These are phyloP conservation scores for Tagetes patula DNA, from an alignment of 129 eudicot genomes.

Conservation along the genomic window DNA sequence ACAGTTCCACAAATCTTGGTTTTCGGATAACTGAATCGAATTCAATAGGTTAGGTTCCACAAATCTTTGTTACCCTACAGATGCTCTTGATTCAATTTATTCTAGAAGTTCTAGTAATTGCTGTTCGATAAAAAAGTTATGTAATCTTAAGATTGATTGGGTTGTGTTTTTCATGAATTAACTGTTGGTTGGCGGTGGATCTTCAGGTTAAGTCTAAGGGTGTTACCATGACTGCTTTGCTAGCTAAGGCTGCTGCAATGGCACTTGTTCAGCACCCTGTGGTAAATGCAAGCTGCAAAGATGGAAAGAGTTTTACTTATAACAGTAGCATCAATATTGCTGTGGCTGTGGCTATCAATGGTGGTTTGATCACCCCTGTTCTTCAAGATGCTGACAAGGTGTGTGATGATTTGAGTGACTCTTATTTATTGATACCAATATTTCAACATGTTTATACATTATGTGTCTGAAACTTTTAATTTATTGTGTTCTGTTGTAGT, in stretches of 20 bases:
- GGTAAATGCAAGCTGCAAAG: slow-evolving; percentile 85
- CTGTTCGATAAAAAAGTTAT: background rate
- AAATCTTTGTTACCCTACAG: too few species aligned
- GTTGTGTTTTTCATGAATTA: background rate
- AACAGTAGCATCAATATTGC: slow-evolving; percentile 83
- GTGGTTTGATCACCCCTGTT: slow-evolving; percentile 95
- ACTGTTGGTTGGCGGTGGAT: slow-evolving; percentile 22
- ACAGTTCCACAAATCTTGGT: too few species aligned
- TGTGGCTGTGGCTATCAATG: slow-evolving; percentile 89
- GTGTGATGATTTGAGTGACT: background rate
- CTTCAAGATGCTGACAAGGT: slow-evolving; percentile 97
- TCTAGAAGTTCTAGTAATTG: too few species aligned
- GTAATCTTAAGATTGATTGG: slow-evolving; percentile 2
- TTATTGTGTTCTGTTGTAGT: slow-evolving; percentile 47
- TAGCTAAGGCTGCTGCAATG: slow-evolving; percentile 96
- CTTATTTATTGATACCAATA: background rate
- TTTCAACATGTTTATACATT: background rate
- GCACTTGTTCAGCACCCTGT: slow-evolving; percentile 91
- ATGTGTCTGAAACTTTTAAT: background rate
- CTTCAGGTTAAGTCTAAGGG: slow-evolving; percentile 83
- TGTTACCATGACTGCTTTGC: slow-evolving; percentile 90
- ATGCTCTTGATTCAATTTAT: too few species aligned
- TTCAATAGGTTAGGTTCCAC: too few species aligned
- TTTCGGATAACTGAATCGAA: too few species aligned
- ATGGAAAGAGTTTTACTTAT: slow-evolving; percentile 90